Evolutionary conservation across 352 stramenopile genomes (phyloP), one percentile per base, ranked within the genome.

Genomic region (Plasmopara halstedii): DNA sequence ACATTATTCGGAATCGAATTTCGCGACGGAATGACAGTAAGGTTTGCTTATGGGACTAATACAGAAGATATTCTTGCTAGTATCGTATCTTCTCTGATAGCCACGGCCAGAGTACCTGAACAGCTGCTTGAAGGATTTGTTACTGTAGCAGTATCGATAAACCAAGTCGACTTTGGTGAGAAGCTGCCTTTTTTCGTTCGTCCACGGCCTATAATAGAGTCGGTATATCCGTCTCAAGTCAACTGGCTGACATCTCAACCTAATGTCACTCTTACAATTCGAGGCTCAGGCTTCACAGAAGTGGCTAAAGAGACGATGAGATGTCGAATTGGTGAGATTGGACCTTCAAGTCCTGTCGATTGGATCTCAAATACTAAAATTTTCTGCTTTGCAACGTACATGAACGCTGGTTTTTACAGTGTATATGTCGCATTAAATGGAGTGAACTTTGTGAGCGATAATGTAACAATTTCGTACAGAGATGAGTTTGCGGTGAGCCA

Each of bases 381-480:
- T 18, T 13, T 56, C 10, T 81, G 70, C 21, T 35, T 44, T n/a
- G 47, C 50, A 11, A 44, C 64, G 0, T 25, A 58, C 8, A 38
- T 83, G 11, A 47, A 62, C 22, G 46, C 50, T 42, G 75, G 75
- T 0, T 45, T 59, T 10, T 73, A 87, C 39, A 43, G 1, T 0
- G 49, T 84, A 1, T 58, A 67, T n/a, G 29, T 87, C 2, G 72
- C 72, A 1, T 32, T 78, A 4, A 81, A 83, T 41, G 61, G 56
- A 5, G 37, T 54, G 1, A 64, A 66, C 21, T 85, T 82, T 33
- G 50, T 71, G 13, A 63, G 65, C 11, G 62, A 79, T 33, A 46
- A 37, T 0, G 8, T 84, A 0, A 48, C 58, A 7, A 22, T 88
- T 21, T 6, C 68, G 18, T 82, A 83, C 22, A 56, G 49, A 31